A percentile compares a stretch with the other conserved stretches of the same genome.
Evolutionary conservation across 305 asterid genomes (phyloP).

Genomic region (Fraxinus albicans): DNA sequence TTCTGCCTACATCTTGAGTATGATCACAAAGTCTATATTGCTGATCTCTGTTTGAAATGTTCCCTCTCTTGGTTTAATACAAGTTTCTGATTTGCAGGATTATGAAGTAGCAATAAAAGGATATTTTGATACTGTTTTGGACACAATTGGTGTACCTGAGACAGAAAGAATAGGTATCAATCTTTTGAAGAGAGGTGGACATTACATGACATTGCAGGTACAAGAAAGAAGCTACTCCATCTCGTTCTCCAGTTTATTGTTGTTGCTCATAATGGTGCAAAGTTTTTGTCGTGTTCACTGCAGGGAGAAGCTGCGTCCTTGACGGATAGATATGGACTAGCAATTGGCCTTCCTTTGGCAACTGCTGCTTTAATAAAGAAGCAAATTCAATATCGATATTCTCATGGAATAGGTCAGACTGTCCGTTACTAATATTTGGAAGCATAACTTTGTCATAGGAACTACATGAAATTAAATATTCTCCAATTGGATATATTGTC

Average conservation of each 20-base stretch:
- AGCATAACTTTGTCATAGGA: neutral
- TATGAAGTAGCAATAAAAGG: constrained; percentile 70
- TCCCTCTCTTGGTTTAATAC: constrained; percentile 1
- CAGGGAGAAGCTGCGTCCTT: constrained; percentile 93
- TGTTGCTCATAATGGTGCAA: neutral
- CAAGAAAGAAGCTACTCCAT: neutral
- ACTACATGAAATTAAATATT: neutral
- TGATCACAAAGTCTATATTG: neutral
- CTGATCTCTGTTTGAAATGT: neutral
- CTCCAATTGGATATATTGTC: neutral
- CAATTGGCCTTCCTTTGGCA: constrained; percentile 74
- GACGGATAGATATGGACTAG: constrained; percentile 76
- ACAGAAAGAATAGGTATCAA: constrained; percentile 72
- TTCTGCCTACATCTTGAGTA: neutral
- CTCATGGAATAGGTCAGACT: constrained; percentile 79
- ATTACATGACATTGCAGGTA: constrained; percentile 98
- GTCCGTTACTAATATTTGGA: neutral
- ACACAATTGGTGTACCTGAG: constrained; percentile 84
- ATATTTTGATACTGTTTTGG: constrained; percentile 84
- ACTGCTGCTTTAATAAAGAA: constrained; percentile 62
- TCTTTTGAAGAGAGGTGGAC: constrained; percentile 90
- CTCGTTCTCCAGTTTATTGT: neutral
- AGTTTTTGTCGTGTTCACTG: constrained; percentile 23
- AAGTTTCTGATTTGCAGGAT: constrained; percentile 46
- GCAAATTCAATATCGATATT: constrained; percentile 67